Evolutionary conservation across 169 alveolate species (phyloP).

Genomic region (Cryptosporidium xiaoi): DNA sequence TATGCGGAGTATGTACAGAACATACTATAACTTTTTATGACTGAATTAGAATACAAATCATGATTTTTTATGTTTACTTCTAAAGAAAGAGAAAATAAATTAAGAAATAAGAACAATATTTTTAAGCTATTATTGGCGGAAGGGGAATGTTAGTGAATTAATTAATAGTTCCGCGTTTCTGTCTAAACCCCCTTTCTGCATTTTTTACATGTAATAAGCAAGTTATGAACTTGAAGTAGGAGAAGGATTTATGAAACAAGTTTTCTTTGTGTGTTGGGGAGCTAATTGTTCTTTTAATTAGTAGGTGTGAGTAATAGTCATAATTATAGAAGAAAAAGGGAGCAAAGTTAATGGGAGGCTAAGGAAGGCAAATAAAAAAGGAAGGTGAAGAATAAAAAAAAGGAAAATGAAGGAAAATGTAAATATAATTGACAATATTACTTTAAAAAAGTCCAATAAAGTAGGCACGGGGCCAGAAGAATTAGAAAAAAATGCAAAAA

Average conservation of each 20-base stretch:
- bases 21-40: too few relatives aligned
- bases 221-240: background rate
- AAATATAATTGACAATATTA: background rate
- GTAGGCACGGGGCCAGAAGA: background rate
- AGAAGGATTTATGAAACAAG: background rate
- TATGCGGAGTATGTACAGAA: too few relatives aligned
- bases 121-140: too few relatives aligned
- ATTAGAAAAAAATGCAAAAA: constrained; percentile 7
- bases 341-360: background rate
- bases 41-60: too few relatives aligned
- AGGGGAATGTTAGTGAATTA: background rate
- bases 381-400: constrained; percentile 8
- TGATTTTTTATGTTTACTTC: too few relatives aligned
- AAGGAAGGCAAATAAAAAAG: background rate
- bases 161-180: constrained; percentile 74
- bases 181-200: constrained; percentile 73
- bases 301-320: background rate
- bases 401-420: background rate
- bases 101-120: too few relatives aligned
- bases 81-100: too few relatives aligned
- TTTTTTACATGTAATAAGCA: constrained; percentile 1
- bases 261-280: background rate
- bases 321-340: background rate
- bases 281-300: background rate
- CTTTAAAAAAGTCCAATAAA: too few relatives aligned